Evolutionary conservation across 805 yeast genomes (phyloP).

Genomic region (Myxozyma mucilagina): DNA sequence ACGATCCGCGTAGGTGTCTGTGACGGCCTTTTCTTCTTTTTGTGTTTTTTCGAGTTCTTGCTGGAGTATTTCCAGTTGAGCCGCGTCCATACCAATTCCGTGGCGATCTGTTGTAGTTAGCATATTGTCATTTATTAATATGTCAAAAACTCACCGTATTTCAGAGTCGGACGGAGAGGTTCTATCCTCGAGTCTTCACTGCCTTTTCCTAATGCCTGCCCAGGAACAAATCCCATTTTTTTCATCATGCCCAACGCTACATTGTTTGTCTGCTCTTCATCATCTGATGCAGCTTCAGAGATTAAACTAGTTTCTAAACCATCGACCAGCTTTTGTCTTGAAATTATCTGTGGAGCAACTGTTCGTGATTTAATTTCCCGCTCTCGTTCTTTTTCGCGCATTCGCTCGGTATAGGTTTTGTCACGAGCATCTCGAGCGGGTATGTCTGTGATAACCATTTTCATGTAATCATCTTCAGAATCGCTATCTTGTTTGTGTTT

Average conservation of each 20-base stretch:
- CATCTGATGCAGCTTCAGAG: not conserved
- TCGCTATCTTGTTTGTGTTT: not conserved
- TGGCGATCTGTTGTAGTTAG: constrained; percentile 15
- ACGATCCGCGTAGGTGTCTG: constrained; percentile 6
- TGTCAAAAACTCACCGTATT: constrained; percentile 6
- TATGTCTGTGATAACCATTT: constrained; percentile 18
- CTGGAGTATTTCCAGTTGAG: constrained; percentile 22
- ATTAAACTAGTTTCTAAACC: constrained; percentile 14
- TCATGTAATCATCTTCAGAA: constrained; percentile 23
- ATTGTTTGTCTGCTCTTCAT: constrained; percentile 28
- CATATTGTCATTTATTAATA: not conserved
- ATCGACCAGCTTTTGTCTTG: constrained; percentile 16
- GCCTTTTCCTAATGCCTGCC: constrained; percentile 47
- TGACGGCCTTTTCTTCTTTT: constrained; percentile 8
- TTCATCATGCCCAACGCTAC: constrained; percentile 50
- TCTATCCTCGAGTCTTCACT: constrained; percentile 24
- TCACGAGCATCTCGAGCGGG: constrained; percentile 3
- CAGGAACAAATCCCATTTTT: constrained; percentile 58
- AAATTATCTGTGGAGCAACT: constrained; percentile 4
- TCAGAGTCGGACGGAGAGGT: constrained; percentile 40
- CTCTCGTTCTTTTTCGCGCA: not conserved
- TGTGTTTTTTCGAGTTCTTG: constrained; percentile 27
- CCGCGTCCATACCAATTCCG: constrained; percentile 35
- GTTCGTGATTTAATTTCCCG: constrained; percentile 1
- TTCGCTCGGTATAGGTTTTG: constrained; percentile 17